phyloP scores from a whole-genome alignment of 345 rosid species.

The Populus ilicifolia region DNA sequence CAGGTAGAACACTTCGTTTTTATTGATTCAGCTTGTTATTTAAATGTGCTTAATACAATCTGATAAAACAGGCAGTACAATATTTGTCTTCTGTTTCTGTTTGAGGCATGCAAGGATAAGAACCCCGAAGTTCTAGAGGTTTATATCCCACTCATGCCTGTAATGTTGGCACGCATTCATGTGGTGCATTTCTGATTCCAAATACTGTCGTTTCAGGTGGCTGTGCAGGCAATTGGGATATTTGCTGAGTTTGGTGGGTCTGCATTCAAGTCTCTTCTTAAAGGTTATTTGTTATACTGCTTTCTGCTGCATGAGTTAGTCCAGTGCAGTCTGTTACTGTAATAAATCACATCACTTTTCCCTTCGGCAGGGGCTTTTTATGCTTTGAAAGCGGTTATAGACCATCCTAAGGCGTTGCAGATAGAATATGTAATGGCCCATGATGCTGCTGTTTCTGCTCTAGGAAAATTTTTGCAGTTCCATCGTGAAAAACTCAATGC shows the following conservation, averaged over 20 bases:
- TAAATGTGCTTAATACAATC: neutral
- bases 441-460: slow-evolving; percentile 15
- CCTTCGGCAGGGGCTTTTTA: slow-evolving; percentile 1
- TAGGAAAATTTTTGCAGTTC: slow-evolving; percentile 15
- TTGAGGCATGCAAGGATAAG: slow-evolving; percentile 4
- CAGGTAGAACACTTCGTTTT: neutral
- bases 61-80: slow-evolving; percentile 2
- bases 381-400: slow-evolving; percentile 8
- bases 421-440: slow-evolving; percentile 9
- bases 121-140: slow-evolving; percentile 10
- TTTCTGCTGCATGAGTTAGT: neutral
- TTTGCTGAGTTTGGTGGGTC: slow-evolving; percentile 15
- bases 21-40: neutral
- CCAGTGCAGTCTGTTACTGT: too few species aligned
- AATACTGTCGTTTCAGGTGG: neutral
- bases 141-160: neutral
- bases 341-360: too few species aligned
- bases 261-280: neutral
- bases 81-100: neutral
- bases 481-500: slow-evolving; percentile 8
- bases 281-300: neutral
- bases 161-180: neutral
- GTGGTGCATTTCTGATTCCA: neutral
- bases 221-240: neutral
- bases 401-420: neutral